A percentile compares a stretch with the other conserved stretches of the same genome.
Conservation (phyloP, 1,284 basidiomycete genomes). For the Cutaneotrichosporon cyanovorans region DNA sequence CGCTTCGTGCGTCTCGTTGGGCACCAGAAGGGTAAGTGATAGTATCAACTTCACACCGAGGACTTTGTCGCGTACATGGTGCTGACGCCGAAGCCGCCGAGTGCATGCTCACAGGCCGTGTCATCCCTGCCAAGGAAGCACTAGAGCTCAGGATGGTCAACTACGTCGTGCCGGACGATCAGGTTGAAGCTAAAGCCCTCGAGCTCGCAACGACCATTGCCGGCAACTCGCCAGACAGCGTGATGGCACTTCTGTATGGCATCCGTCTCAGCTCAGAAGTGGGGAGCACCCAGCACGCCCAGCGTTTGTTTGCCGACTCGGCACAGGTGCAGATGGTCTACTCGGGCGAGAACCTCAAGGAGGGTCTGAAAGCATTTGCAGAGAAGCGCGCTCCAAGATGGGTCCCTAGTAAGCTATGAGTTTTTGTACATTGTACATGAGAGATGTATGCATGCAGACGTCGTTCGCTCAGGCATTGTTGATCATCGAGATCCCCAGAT, state of each 20-base stretch:
- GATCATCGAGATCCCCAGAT: too few relatives aligned
- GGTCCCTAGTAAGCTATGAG: conserved; percentile 11
- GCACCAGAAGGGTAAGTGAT: conserved; percentile 10
- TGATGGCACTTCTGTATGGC: conserved; percentile 12
- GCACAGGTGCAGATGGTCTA: conserved; percentile 6
- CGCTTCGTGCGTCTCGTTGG: conserved; percentile 14
- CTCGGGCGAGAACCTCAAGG: conserved; percentile 14
- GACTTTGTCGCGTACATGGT: too few relatives aligned
- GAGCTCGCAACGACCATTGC: conserved; percentile 10
- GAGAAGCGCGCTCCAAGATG: conserved; percentile 13
- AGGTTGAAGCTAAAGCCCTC: conserved; percentile 11
- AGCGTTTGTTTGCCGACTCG: conserved; percentile 9
- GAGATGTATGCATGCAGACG: too few relatives aligned
- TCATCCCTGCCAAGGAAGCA: conserved; percentile 11
- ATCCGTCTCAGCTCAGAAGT: conserved; percentile 13
- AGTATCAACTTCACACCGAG: too few relatives aligned
- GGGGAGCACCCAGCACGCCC: conserved; percentile 2
- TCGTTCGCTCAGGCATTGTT: too few relatives aligned
- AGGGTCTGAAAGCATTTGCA: conserved; percentile 13
- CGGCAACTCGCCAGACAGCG: conserved; percentile 14
- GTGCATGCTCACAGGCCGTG: conserved; percentile 11
- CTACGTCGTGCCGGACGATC: conserved; percentile 15
- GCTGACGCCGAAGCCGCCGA: conserved; percentile 8
- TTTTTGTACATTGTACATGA: conserved; percentile 4
- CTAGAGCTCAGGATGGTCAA: conserved; percentile 13